Evolutionary conservation across 1,139 yeast species (phyloP), one percentile per base, ranked within the genome.

Genomic region (Pichia norvegensis): DNA sequence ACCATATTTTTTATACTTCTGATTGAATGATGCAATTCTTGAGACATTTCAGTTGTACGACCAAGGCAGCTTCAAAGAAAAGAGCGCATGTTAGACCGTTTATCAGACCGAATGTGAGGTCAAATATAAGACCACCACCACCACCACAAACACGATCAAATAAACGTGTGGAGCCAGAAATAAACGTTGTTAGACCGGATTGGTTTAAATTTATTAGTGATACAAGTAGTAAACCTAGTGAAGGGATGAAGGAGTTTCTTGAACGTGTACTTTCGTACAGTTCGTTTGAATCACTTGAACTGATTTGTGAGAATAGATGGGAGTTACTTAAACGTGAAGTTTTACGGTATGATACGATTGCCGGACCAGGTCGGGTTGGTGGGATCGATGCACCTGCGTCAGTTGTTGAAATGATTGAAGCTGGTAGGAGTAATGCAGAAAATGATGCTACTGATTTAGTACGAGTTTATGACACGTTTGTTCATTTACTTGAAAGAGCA

Each of bases 121-220:
- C 31, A 27, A 14, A 27, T 27, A n/a, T 27, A 11, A 14, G 31
- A 27, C 31, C 31, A 27, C 31, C 31, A 27, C 31, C 31, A 13
- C 13, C 29, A 27, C 29, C 29, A 7, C 8, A 6, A 27, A 10
- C 29, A 27, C 29, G 14, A 7, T 7, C 8, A 27, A n/a, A n/a
- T n/a, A n/a, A n/a, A n/a, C n/a, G n/a, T n/a, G n/a, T n/a, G n/a
- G n/a, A n/a, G n/a, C n/a, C n/a, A n/a, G n/a, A n/a, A n/a, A n/a
- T n/a, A n/a, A n/a, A n/a, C n/a, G n/a, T n/a, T n/a, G n/a, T n/a
- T n/a, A n/a, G n/a, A 31, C 19, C 19, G 8, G 41, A 48, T 10
- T 38, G 57, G 42, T 46, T 44, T 22, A 52, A 56, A 5, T 52
- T 52, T 42, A 51, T 57, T 38, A 46, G 42, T 9, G 29, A 49